Conservation (phyloP, 768 basidiomycete species). For the Cubamyces sp. region DNA sequence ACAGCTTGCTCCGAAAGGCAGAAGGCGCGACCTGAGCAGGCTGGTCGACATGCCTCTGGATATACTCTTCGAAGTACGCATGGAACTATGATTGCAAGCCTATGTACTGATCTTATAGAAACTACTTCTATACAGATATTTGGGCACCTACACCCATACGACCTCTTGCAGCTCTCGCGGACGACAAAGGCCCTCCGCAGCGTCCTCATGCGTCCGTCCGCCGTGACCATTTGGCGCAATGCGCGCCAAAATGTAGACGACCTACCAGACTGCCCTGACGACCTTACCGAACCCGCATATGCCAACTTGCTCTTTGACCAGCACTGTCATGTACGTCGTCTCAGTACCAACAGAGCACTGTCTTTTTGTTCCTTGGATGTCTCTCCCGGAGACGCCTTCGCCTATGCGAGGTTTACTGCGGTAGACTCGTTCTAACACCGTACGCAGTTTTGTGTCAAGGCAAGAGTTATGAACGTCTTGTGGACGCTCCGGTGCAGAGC, state of each 20-base stretch:
- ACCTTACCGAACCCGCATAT: slow-evolving; percentile 17
- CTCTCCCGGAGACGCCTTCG: neutral
- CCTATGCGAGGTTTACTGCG: no score
- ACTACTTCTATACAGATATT: slow-evolving; percentile 4
- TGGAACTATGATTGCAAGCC: neutral
- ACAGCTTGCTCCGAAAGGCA: neutral
- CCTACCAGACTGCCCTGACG: slow-evolving; percentile 14
- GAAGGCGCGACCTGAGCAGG: slow-evolving; percentile 16
- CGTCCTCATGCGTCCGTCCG: slow-evolving; percentile 15
- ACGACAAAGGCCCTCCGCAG: slow-evolving; percentile 20
- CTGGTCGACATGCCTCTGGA: slow-evolving; percentile 25
- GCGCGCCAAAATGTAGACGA: slow-evolving; percentile 8
- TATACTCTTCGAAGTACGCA: slow-evolving; percentile 17
- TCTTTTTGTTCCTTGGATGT: neutral
- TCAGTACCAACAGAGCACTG: neutral
- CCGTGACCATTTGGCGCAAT: slow-evolving; percentile 13
- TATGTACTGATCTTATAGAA: neutral
- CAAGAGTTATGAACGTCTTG: slow-evolving; percentile 14
- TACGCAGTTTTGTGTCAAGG: slow-evolving; percentile 17
- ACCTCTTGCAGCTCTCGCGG: slow-evolving; percentile 17
- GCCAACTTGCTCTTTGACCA: slow-evolving; percentile 34
- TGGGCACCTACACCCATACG: slow-evolving; percentile 11
- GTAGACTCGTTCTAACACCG: no score
- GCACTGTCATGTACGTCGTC: slow-evolving; percentile 36
- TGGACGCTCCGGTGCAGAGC: slow-evolving; percentile 13